Conservation (phyloP, 2,329 filamentous ascomycete species). For the Pseudogymnoascus sp. region DNA sequence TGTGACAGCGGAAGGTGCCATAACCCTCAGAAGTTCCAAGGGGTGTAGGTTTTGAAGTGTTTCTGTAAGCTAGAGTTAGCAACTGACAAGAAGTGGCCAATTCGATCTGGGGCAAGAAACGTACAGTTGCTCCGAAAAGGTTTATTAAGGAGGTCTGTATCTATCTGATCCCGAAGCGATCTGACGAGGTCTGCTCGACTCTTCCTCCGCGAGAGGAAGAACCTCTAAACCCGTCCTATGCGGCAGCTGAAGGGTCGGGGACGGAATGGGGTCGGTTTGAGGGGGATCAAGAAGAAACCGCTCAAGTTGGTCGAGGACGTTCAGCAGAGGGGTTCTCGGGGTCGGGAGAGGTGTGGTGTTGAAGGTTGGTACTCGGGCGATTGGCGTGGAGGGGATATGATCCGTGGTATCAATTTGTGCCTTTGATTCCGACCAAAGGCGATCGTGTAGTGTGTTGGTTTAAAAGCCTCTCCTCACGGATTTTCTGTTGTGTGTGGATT, state of each 20-base stretch:
- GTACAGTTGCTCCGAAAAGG: constrained; percentile 20
- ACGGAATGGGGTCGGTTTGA: constrained; percentile 45
- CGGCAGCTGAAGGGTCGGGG: constrained; percentile 82
- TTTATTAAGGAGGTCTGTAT: constrained; percentile 90
- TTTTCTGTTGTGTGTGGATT: not conserved
- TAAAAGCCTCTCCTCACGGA: not conserved
- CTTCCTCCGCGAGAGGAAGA: constrained; percentile 99
- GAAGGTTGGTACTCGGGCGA: constrained; percentile 59
- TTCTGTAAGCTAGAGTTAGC: constrained; percentile 11
- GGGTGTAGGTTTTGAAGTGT: not conserved
- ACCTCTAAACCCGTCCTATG: constrained; percentile 97
- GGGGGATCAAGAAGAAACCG: constrained; percentile 43
- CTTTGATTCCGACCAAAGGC: constrained; percentile 59
- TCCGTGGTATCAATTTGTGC: constrained; percentile 49
- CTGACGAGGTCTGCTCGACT: constrained; percentile 98
- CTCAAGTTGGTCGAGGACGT: constrained; percentile 39
- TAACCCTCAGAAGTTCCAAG: constrained; percentile 28
- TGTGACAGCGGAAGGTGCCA: constrained; percentile 62
- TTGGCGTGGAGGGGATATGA: not conserved
- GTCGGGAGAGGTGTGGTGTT: constrained; percentile 36
- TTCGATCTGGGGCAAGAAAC: not conserved
- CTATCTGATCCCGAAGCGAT: constrained; percentile 82
- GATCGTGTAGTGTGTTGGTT: constrained; percentile 21
- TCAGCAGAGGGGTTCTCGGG: not conserved
- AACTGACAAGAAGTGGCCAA: not conserved